Conservation (phyloP, 1,139 yeast genomes). For the Casaregolazyma suthepensis region DNA sequence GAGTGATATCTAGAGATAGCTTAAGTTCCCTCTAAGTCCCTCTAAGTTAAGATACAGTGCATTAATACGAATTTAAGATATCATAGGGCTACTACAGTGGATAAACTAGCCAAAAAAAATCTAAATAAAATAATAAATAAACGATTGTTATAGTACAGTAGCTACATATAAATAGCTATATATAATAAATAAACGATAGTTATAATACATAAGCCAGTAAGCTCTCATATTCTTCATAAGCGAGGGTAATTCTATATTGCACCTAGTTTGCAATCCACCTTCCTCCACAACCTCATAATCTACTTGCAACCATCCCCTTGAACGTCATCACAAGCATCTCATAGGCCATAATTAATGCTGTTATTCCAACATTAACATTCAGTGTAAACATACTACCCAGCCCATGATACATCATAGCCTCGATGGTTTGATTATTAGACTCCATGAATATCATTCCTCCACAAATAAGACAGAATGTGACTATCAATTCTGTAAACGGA, state of each 20-base stretch:
- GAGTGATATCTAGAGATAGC: too few species aligned
- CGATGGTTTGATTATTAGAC: conserved; percentile 77
- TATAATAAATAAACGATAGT: neutral
- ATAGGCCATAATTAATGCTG: conserved; percentile 87
- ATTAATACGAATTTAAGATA: too few species aligned
- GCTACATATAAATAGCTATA: too few species aligned
- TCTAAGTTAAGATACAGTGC: too few species aligned
- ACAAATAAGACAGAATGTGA: conserved; percentile 68
- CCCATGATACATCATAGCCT: conserved; percentile 80
- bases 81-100: too few species aligned
- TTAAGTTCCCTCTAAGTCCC: too few species aligned
- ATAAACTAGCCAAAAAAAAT: too few species aligned
- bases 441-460: conserved; percentile 94
- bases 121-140: too few species aligned
- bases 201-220: neutral
- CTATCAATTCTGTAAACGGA: conserved; percentile 81
- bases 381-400: conserved; percentile 85
- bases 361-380: conserved; percentile 73
- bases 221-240: neutral
- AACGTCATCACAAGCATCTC: conserved; percentile 64
- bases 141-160: too few species aligned
- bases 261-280: too few species aligned
- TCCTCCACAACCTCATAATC: neutral
- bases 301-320: conserved; percentile 30
- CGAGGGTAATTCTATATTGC: neutral